These are phyloP conservation scores for Globisporangium cystogenes DNA, from an alignment of 352 stramenopile species.

Conservation along the genomic window DNA sequence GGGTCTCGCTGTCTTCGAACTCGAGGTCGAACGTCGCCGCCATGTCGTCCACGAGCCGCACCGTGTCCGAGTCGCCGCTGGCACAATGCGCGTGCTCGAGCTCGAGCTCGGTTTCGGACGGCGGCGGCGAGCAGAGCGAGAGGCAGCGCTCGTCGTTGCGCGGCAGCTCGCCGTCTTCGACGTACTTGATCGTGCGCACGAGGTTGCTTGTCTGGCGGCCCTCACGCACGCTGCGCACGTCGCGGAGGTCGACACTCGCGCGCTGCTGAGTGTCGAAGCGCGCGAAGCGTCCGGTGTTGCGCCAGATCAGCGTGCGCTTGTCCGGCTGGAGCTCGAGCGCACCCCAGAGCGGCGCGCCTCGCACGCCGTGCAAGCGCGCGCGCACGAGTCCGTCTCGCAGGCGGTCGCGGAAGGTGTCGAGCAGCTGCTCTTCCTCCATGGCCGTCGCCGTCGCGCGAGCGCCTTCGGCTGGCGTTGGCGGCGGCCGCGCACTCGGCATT, in stretches of 20 bases:
- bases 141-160: conserved; percentile 64
- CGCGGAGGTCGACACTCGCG: conserved; percentile 30
- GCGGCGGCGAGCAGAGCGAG: conserved; percentile 32
- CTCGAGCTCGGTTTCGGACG: neutral
- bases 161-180: conserved; percentile 35
- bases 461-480: no score
- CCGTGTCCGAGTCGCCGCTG: conserved; percentile 6
- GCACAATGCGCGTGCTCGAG: neutral
- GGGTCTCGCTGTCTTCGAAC: conserved; percentile 45
- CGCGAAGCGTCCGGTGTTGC: conserved; percentile 26
- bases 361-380: conserved; percentile 39
- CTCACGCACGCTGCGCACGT: conserved; percentile 55
- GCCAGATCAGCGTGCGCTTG: conserved; percentile 61
- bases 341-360: conserved; percentile 42
- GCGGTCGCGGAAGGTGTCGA: conserved; percentile 46
- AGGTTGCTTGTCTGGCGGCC: conserved; percentile 77
- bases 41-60: conserved; percentile 14
- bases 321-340: conserved; percentile 58
- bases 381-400: conserved; percentile 52
- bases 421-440: conserved; percentile 17
- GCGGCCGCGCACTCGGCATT: no score
- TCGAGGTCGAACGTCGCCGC: conserved; percentile 67
- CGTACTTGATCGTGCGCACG: conserved; percentile 79
- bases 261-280: conserved; percentile 18
- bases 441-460: no score